Percentiles rank a stretch among this genome's conserved stretches.
These are phyloP conservation scores for Cercospora canescens DNA, from an alignment of 2,329 filamentous ascomycete species.

Conservation along the genomic window DNA sequence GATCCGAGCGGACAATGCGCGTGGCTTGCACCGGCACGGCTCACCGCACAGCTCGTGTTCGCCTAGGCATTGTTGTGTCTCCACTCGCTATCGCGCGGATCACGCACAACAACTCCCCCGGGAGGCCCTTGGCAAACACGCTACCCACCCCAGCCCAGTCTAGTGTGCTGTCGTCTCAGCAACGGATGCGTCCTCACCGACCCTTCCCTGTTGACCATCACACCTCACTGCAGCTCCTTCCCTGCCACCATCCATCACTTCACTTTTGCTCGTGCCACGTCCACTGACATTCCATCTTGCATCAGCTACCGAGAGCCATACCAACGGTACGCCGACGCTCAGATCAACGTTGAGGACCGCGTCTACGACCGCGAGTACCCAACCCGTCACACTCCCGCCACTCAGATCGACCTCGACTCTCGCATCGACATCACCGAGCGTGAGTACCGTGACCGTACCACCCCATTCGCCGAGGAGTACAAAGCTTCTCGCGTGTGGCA, in stretches of 20 bases:
- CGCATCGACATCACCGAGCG: conserved; percentile 58
- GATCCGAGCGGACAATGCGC: not conserved
- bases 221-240: conserved; percentile 13
- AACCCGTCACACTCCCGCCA: conserved; percentile 49
- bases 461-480: conserved; percentile 42
- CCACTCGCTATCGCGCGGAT: conserved; percentile 7
- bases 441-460: conserved; percentile 42
- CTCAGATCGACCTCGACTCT: conserved; percentile 55
- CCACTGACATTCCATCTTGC: conserved; percentile 21
- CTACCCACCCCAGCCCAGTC: conserved; percentile 32
- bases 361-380: conserved; percentile 49
- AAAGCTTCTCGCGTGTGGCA: conserved; percentile 37
- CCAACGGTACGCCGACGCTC: conserved; percentile 62
- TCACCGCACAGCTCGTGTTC: conserved; percentile 9
- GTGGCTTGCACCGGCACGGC: not conserved
- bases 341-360: conserved; percentile 64
- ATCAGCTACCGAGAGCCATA: conserved; percentile 58
- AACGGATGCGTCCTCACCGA: conserved; percentile 29
- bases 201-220: conserved; percentile 30
- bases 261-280: conserved; percentile 13
- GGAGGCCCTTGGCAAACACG: conserved; percentile 33
- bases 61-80: conserved; percentile 9
- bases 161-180: conserved; percentile 36
- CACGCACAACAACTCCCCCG: conserved; percentile 26
- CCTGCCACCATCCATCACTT: conserved; percentile 25